phyloP scores from a whole-genome alignment of 2,329 filamentous ascomycete species.

The Leptodontidium sp. region DNA sequence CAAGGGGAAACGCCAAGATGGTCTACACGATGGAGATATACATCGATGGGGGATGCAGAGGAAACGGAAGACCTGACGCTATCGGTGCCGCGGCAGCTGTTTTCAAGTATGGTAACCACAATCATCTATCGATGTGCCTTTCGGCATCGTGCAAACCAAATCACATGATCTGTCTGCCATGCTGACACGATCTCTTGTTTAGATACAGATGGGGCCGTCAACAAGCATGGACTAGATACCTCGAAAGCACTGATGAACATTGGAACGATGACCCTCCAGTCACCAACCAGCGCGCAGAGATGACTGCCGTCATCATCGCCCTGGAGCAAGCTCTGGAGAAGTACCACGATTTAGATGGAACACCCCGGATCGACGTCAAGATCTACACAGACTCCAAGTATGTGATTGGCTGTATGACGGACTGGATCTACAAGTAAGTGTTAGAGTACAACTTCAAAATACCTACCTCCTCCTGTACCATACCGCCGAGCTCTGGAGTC shows the following conservation, averaged over 20 bases:
- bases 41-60: conserved; percentile 48
- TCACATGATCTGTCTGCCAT: neutral
- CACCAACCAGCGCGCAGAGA: conserved; percentile 50
- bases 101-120: conserved; percentile 24
- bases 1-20: conserved; percentile 37
- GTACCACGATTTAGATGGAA: conserved; percentile 31
- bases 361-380: conserved; percentile 40
- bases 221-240: neutral
- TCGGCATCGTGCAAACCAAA: neutral
- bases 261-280: conserved; percentile 30
- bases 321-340: conserved; percentile 55
- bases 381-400: conserved; percentile 51
- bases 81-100: conserved; percentile 47
- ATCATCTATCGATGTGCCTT: neutral
- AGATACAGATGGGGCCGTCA: neutral
- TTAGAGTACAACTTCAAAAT: neutral
- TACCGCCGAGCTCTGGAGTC: too few relatives aligned
- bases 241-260: neutral
- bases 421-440: conserved; percentile 43
- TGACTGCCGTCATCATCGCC: conserved; percentile 54
- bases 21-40: conserved; percentile 48
- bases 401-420: conserved; percentile 47
- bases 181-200: neutral
- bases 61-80: conserved; percentile 42
- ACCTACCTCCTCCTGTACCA: too few relatives aligned